Evolutionary conservation across 2,329 filamentous ascomycete species (phyloP).

Genomic region (Sarocladium kiliense): DNA sequence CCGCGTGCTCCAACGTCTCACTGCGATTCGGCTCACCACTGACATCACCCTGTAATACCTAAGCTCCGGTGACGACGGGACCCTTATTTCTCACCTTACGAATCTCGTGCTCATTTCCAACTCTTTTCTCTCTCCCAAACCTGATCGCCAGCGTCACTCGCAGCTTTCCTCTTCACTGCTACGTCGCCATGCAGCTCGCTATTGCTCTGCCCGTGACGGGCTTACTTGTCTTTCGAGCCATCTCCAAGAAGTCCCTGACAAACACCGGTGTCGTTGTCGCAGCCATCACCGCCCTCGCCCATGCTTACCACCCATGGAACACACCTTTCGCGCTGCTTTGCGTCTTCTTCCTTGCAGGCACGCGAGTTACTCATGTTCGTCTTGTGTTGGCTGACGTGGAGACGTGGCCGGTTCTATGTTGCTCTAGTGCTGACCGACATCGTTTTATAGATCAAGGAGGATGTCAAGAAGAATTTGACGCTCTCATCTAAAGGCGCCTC

Average conservation of each 20-base stretch:
- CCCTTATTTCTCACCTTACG: not conserved
- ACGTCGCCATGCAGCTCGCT: conserved; percentile 46
- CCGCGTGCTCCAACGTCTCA: not conserved
- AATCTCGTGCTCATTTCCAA: not conserved
- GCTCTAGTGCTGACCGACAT: not conserved
- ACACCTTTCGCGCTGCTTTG: conserved; percentile 80
- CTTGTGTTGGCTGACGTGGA: not conserved
- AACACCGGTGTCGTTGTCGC: conserved; percentile 69
- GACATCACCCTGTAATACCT: not conserved
- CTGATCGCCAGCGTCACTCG: not conserved
- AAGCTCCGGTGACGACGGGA: not conserved
- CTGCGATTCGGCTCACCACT: conserved; percentile 1
- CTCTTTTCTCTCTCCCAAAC: not conserved
- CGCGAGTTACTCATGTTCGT: conserved; percentile 71
- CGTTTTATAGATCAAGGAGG: conserved; percentile 69
- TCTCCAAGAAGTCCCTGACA: conserved; percentile 72
- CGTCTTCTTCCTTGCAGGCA: conserved; percentile 84
- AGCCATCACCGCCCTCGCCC: conserved; percentile 66
- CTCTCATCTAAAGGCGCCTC: conserved; percentile 66
- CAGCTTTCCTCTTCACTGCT: not conserved
- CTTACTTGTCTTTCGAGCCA: conserved; percentile 61
- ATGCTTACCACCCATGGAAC: conserved; percentile 90
- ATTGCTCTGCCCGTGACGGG: conserved; percentile 54
- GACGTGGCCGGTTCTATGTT: not conserved
- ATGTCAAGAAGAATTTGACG: conserved; percentile 77